Conservation (phyloP, 2,329 filamentous ascomycete genomes). For the Neodidymelliopsis sp. region DNA sequence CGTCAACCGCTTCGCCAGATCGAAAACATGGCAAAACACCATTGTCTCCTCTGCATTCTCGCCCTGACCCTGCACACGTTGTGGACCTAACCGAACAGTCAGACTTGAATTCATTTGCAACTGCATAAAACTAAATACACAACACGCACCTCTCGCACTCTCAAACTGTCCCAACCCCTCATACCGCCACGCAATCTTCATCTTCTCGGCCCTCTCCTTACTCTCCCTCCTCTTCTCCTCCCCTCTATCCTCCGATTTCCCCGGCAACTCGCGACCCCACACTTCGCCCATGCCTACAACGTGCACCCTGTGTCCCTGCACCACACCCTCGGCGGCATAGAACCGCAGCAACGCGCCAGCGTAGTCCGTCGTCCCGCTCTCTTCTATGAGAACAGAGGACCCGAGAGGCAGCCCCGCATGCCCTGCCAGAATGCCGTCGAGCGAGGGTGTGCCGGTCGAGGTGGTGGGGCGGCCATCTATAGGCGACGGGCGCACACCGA, state of each 20-base stretch:
- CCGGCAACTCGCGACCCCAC: conserved; percentile 87
- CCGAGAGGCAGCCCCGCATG: conserved; percentile 87
- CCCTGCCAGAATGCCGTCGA: conserved; percentile 85
- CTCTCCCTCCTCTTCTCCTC: conserved; percentile 36
- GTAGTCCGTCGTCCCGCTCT: conserved; percentile 94
- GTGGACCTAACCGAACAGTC: conserved; percentile 23
- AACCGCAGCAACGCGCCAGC: conserved; percentile 83
- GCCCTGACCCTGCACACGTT: conserved; percentile 23
- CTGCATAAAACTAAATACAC: conserved; percentile 32
- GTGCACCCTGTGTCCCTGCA: conserved; percentile 89
- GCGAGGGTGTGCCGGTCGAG: conserved; percentile 86
- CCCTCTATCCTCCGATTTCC: conserved; percentile 61
- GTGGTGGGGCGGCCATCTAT: conserved; percentile 87
- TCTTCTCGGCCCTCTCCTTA: conserved; percentile 63
- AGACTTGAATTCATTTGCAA: conserved; percentile 21
- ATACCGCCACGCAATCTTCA: conserved; percentile 99
- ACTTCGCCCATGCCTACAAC: conserved; percentile 79
- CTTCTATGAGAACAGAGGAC: conserved; percentile 80
- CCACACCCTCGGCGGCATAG: conserved; percentile 90
- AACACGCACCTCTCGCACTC: conserved; percentile 67
- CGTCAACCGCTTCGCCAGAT: conserved; percentile 59
- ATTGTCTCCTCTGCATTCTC: conserved; percentile 60
- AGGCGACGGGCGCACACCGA: conserved; percentile 80
- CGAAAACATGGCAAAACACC: conserved; percentile 61
- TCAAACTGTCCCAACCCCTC: conserved; percentile 80